Percentiles rank a stretch among this genome's conserved stretches.
Conservation (phyloP, 768 basidiomycete species). For the Guyanaporus albipodus region DNA sequence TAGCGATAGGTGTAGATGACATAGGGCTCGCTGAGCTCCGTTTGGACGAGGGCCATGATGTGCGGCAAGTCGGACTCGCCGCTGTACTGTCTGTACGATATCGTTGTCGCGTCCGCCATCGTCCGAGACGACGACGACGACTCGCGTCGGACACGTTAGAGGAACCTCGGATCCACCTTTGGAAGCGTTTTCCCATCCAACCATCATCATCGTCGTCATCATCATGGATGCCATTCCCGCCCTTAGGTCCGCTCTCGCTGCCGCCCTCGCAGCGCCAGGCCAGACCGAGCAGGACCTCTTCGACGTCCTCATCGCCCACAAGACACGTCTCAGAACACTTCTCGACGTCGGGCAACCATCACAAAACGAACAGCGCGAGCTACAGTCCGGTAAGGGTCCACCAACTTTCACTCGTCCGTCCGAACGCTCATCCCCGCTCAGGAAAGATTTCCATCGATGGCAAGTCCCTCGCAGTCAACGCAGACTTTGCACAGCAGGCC, state of each 20-base stretch:
- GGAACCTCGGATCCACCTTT: not conserved
- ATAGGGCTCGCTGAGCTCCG: slow-evolving; percentile 93
- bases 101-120: slow-evolving; percentile 29
- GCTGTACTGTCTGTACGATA: slow-evolving; percentile 63
- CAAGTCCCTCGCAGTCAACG: slow-evolving; percentile 65
- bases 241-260: slow-evolving; percentile 51
- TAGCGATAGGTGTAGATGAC: slow-evolving; percentile 96
- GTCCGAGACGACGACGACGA: not conserved
- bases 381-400: slow-evolving; percentile 54
- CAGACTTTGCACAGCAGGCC: slow-evolving; percentile 74
- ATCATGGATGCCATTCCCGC: slow-evolving; percentile 58
- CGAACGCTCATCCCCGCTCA: slow-evolving; percentile 28
- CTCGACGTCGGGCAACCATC: slow-evolving; percentile 63
- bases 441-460: slow-evolving; percentile 66
- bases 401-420: not conserved
- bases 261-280: slow-evolving; percentile 43
- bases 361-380: slow-evolving; percentile 62
- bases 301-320: slow-evolving; percentile 67
- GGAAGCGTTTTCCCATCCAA: not conserved
- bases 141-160: not conserved
- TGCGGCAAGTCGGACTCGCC: slow-evolving; percentile 77
- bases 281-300: slow-evolving; percentile 72
- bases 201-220: not conserved
- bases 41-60: slow-evolving; percentile 86
- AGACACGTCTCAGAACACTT: slow-evolving; percentile 55